These are phyloP conservation scores for Coleophoma crateriformis DNA, from an alignment of 2,329 filamentous ascomycete species.

Conservation along the genomic window DNA sequence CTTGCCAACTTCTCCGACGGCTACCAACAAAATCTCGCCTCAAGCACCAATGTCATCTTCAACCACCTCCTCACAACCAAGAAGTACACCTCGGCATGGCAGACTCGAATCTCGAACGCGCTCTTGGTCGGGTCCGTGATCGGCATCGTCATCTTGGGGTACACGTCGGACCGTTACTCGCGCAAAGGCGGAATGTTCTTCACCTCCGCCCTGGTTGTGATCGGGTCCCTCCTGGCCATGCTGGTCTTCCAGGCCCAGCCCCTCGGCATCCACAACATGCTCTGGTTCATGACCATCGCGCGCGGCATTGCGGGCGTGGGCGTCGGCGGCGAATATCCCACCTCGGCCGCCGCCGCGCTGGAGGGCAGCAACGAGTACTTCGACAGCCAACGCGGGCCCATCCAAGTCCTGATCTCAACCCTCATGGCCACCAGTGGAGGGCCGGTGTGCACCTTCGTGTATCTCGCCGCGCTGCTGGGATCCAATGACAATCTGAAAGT, in stretches of 20 bases:
- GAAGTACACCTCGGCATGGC: conserved; percentile 22
- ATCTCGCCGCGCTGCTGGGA: conserved; percentile 28
- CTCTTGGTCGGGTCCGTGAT: conserved; percentile 27
- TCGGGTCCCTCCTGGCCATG: conserved; percentile 29
- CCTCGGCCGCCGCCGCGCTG: conserved; percentile 29
- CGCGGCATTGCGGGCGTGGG: conserved; percentile 31
- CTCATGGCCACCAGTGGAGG: conserved; percentile 28
- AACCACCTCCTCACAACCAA: conserved; percentile 21
- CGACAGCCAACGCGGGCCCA: conserved; percentile 22
- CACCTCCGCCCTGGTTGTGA: conserved; percentile 24
- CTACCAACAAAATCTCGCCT: conserved; percentile 26
- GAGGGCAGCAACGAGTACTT: conserved; percentile 27
- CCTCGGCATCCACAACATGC: conserved; percentile 20
- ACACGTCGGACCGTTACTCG: conserved; percentile 24
- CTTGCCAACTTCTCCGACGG: conserved; percentile 28
- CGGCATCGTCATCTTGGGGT: conserved; percentile 27
- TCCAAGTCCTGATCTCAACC: conserved; percentile 29
- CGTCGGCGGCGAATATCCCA: conserved; percentile 31
- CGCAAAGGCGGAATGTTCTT: conserved; percentile 27
- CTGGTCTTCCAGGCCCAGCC: conserved; percentile 28
- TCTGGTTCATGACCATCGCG: conserved; percentile 31
- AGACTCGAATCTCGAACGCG: conserved; percentile 27
- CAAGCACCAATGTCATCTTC: conserved; percentile 27
- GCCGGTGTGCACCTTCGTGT: conserved; percentile 29
- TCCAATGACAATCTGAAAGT: conserved; percentile 27